Evolutionary conservation across 176 grass and related monocot species (phyloP).

Genomic region (Aegilops bicornis): DNA sequence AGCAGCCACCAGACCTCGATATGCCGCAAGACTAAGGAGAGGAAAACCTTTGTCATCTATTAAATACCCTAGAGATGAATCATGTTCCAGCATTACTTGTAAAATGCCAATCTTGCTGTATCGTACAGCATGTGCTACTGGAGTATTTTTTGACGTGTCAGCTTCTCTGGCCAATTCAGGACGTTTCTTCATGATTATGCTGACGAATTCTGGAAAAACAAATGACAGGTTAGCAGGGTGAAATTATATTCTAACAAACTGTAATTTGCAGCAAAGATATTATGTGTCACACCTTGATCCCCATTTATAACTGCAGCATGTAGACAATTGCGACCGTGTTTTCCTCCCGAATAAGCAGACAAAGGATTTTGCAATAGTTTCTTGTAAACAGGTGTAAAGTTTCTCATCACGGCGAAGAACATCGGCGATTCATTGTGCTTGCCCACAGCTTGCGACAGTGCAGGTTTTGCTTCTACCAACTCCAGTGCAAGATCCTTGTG

Average conservation of each 20-base stretch:
- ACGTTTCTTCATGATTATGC: background rate
- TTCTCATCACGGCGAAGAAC: slow-evolving; percentile 7
- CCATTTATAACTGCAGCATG: background rate
- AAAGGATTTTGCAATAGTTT: background rate
- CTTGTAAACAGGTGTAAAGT: background rate
- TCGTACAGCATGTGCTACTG: background rate
- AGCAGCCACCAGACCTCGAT: no score
- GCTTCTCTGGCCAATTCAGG: background rate
- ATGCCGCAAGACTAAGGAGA: background rate
- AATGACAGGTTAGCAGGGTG: no score
- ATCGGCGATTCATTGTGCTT: slow-evolving; percentile 1
- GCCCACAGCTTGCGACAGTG: background rate
- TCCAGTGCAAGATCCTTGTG: background rate
- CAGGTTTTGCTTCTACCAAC: background rate
- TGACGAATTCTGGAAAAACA: background rate
- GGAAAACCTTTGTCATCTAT: accelerated
- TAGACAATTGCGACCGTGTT: background rate
- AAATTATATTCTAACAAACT: no score
- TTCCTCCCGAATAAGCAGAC: background rate
- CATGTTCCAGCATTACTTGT: background rate
- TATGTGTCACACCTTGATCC: background rate
- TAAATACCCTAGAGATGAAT: background rate
- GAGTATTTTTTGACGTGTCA: background rate
- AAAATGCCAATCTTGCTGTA: background rate
- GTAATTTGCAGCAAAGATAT: no score